These are phyloP conservation scores for Vaccinium darrowii DNA, from an alignment of 148 eudicot species.

Conservation along the genomic window DNA sequence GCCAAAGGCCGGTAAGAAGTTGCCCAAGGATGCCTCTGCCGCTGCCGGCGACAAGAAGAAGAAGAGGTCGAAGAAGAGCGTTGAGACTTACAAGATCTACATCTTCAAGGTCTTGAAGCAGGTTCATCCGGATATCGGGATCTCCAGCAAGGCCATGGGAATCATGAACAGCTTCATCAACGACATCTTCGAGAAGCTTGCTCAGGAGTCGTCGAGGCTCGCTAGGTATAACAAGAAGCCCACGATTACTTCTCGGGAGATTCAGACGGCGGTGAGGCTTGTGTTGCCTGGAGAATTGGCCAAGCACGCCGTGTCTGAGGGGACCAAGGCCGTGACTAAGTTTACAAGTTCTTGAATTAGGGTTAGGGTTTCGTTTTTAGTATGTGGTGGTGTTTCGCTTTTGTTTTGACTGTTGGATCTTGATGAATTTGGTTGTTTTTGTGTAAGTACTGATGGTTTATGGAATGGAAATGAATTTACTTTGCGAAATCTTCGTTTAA, in stretches of 20 bases:
- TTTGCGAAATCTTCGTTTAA: no score
- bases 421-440: neutral
- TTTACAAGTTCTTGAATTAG: slow-evolving; percentile 37
- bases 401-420: neutral
- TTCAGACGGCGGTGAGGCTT: slow-evolving; percentile 49
- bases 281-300: slow-evolving; percentile 54
- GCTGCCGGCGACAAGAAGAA: slow-evolving; percentile 53
- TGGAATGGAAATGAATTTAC: no score
- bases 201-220: slow-evolving; percentile 46
- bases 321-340: slow-evolving; percentile 19
- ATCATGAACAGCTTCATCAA: slow-evolving; percentile 8
- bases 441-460: neutral
- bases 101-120: slow-evolving; percentile 2
- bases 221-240: slow-evolving; percentile 59
- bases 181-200: slow-evolving; percentile 27
- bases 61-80: slow-evolving; percentile 60
- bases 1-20: slow-evolving; percentile 56
- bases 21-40: slow-evolving; percentile 48
- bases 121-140: neutral
- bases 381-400: neutral
- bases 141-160: neutral
- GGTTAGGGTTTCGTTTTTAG: neutral
- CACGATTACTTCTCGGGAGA: slow-evolving; percentile 48
- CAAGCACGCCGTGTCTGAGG: slow-evolving; percentile 55
- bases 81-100: slow-evolving; percentile 4